Conservation (phyloP, 129 eudicot genomes). For the Scalesia atractyloides region DNA sequence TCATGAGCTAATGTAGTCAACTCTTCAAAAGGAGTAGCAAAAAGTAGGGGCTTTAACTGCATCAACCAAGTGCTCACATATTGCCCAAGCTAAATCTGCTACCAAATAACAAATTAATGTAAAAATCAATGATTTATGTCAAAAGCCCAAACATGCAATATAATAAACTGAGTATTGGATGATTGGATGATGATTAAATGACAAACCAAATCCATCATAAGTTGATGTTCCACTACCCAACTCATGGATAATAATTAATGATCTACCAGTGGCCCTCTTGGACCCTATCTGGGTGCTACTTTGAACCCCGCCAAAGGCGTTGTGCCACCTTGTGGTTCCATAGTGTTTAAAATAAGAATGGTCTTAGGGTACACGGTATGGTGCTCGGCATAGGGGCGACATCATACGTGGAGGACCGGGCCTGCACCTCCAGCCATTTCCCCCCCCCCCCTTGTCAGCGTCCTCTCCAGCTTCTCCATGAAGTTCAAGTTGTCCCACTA, state of each 20-base stretch:
- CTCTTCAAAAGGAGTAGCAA: slow-evolving; percentile 99
- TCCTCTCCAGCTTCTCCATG: too few relatives aligned
- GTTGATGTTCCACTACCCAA: slow-evolving; percentile 99
- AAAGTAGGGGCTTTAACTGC: slow-evolving; percentile 87
- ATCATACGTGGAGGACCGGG: too few relatives aligned
- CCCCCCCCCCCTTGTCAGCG: too few relatives aligned
- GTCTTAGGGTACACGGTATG: too few relatives aligned
- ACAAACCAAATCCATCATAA: slow-evolving; percentile 97
- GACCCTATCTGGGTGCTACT: too few relatives aligned
- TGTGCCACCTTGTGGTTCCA: too few relatives aligned
- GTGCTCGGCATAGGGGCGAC: too few relatives aligned
- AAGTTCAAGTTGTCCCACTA: too few relatives aligned
- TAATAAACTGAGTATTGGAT: background rate
- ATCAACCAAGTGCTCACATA: slow-evolving; percentile 93
- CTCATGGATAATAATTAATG: slow-evolving; percentile 87
- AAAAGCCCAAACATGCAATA: background rate
- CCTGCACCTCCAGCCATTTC: too few relatives aligned
- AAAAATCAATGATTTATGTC: background rate
- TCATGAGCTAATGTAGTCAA: slow-evolving; percentile 88
- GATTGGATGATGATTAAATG: background rate
- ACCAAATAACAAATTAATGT: slow-evolving; percentile 4
- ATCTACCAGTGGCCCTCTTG: too few relatives aligned
- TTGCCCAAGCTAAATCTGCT: slow-evolving; percentile 98
- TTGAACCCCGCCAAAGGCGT: too few relatives aligned
- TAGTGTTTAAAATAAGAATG: too few relatives aligned